phyloP scores from a whole-genome alignment of 176 grass and related monocot species.

The Cocos nucifera region DNA sequence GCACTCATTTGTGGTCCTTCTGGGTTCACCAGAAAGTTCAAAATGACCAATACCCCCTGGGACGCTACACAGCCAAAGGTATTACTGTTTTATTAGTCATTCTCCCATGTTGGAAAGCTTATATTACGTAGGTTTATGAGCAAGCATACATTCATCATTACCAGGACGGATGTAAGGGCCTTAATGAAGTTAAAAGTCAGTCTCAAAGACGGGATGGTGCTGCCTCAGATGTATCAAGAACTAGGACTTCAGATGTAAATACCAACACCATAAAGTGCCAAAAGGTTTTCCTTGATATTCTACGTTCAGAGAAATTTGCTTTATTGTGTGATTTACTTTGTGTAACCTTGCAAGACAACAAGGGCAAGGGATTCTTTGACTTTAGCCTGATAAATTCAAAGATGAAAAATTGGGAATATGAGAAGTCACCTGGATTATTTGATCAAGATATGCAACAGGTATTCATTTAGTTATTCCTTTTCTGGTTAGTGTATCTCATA shows the following conservation, averaged over 20 bases:
- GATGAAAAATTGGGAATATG: conserved; percentile 76
- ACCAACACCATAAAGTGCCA: conserved; percentile 55
- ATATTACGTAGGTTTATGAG: not conserved
- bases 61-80: not conserved
- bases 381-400: conserved; percentile 59
- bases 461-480: not conserved
- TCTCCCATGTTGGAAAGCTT: not conserved
- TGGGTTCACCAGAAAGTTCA: conserved; percentile 15
- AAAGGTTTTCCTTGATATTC: conserved; percentile 54
- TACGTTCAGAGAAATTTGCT: conserved; percentile 77
- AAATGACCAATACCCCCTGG: conserved; percentile 1
- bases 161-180: conserved; percentile 32
- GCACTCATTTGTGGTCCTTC: conserved; percentile 42
- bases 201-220: conserved; percentile 10
- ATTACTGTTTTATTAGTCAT: not conserved
- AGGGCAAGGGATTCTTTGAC: conserved; percentile 40
- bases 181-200: conserved; percentile 11
- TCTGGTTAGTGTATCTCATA: too few species aligned
- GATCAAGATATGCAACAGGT: conserved; percentile 72
- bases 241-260: conserved; percentile 22
- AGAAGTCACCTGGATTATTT: conserved; percentile 38
- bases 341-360: conserved; percentile 44
- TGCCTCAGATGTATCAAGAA: conserved; percentile 16
- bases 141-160: conserved; percentile 2
- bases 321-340: conserved; percentile 65